A percentile compares a stretch with the other conserved stretches of the same genome.
Conservation (phyloP, 1,139 yeast genomes). For the Pichiaceae sp. region DNA sequence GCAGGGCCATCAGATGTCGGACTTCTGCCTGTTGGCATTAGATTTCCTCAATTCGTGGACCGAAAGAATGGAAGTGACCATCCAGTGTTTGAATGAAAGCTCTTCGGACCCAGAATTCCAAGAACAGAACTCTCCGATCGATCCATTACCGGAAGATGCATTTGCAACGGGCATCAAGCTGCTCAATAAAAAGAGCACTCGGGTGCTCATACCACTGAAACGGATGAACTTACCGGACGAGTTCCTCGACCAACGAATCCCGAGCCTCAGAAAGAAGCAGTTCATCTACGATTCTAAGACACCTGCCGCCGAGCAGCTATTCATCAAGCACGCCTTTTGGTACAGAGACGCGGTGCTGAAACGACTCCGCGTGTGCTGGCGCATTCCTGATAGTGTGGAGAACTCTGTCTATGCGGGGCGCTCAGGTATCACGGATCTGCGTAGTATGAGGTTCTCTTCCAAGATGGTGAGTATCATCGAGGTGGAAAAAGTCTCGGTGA, state of each 20-base stretch:
- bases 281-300: constrained; percentile 57
- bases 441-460: constrained; percentile 54
- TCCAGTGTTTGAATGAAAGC: constrained; percentile 15
- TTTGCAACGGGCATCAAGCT: constrained; percentile 26
- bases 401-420: constrained; percentile 25
- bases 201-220: constrained; percentile 64
- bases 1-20: constrained; percentile 29
- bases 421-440: constrained; percentile 53
- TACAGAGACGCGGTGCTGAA: constrained; percentile 56
- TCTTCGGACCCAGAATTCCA: constrained; percentile 12
- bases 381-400: constrained; percentile 16
- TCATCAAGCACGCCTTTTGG: constrained; percentile 70
- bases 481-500: constrained; percentile 38
- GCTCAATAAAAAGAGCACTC: constrained; percentile 28
- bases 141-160: constrained; percentile 15
- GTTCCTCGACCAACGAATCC: constrained; percentile 48
- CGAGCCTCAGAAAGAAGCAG: constrained; percentile 70
- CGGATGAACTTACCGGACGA: constrained; percentile 39
- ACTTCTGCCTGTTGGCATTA: constrained; percentile 54
- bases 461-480: constrained; percentile 43
- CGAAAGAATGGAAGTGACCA: constrained; percentile 29
- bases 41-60: constrained; percentile 70
- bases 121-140: constrained; percentile 12
- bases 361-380: constrained; percentile 61
- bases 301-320: constrained; percentile 41